Evolutionary conservation across 2,329 filamentous ascomycete species (phyloP).

Genomic region (Beauveria asiatica): DNA sequence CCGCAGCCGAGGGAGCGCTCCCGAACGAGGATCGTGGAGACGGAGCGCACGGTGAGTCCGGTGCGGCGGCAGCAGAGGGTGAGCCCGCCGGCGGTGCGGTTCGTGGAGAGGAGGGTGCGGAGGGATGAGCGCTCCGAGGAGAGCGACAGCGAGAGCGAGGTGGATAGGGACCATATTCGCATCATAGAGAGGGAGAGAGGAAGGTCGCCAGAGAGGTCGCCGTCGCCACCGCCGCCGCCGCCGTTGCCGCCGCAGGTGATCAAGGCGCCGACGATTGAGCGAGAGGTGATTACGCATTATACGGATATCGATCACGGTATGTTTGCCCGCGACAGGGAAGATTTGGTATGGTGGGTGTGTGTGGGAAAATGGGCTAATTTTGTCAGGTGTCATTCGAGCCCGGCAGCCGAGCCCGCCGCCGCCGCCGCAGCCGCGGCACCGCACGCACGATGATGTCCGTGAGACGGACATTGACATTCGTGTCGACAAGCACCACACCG

Average conservation of each 20-base stretch:
- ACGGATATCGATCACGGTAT: conserved; percentile 70
- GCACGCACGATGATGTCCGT: conserved; percentile 32
- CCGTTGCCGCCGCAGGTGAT: conserved; percentile 55
- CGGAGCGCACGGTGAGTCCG: conserved; percentile 30
- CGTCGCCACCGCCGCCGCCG: conserved; percentile 47
- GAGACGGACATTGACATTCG: conserved; percentile 57
- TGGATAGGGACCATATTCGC: conserved; percentile 38
- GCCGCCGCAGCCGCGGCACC: conserved; percentile 36
- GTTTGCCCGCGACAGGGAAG: too few species aligned
- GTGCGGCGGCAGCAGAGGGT: conserved; percentile 21
- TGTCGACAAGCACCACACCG: conserved; percentile 43
- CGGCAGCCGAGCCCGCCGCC: conserved; percentile 36
- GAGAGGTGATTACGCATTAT: conserved; percentile 85
- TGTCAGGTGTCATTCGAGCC: conserved; percentile 38
- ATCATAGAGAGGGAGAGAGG: conserved; percentile 40
- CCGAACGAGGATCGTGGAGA: conserved; percentile 29
- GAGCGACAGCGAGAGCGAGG: conserved; percentile 12
- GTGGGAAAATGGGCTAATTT: neutral
- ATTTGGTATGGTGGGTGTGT: too few species aligned
- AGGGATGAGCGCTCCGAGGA: neutral
- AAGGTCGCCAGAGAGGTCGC: conserved; percentile 37
- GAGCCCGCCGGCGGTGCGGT: conserved; percentile 21
- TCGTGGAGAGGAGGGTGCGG: conserved; percentile 16
- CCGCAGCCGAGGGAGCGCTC: conserved; percentile 28
- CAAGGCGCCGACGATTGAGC: conserved; percentile 69